phyloP scores from a whole-genome alignment of 768 basidiomycete species.

The Rhodotorula toruloides region DNA sequence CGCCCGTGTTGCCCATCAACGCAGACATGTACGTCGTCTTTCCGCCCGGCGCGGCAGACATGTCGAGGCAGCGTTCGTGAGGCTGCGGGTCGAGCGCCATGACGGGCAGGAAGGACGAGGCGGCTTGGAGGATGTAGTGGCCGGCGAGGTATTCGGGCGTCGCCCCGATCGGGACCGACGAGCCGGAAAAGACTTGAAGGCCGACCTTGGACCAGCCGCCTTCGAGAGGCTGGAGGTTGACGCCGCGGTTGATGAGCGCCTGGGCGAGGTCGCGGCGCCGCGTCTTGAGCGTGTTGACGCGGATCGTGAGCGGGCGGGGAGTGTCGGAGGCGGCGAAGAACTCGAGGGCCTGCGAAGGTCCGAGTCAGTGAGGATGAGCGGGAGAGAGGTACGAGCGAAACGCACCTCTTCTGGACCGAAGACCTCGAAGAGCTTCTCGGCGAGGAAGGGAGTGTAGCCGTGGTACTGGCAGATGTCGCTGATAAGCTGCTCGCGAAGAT shows the following conservation, averaged over 20 bases:
- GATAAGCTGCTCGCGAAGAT: constrained; percentile 81
- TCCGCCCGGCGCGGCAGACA: constrained; percentile 97
- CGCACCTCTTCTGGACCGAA: constrained; percentile 86
- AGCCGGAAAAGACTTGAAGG: constrained; percentile 86
- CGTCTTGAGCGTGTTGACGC: constrained; percentile 91
- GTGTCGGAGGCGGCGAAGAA: constrained; percentile 98
- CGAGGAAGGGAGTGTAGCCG: constrained; percentile 92
- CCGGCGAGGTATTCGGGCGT: constrained; percentile 98
- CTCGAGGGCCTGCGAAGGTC: constrained; percentile 70
- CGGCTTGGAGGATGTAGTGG: constrained; percentile 99
- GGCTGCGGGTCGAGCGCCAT: constrained; percentile 90
- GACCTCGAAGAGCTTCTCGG: constrained; percentile 87
- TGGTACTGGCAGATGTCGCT: constrained; percentile 91
- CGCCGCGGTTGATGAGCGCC: constrained; percentile 86
- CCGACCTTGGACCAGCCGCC: constrained; percentile 99
- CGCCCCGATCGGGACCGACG: constrained; percentile 82
- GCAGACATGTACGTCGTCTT: constrained; percentile 98
- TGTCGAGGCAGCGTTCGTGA: constrained; percentile 88
- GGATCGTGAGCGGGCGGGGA: constrained; percentile 91
- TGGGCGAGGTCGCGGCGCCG: constrained; percentile 91
- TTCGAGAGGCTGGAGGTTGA: constrained; percentile 86
- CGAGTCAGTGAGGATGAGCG: constrained; percentile 7
- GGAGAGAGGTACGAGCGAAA: constrained; percentile 2
- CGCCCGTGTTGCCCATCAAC: constrained; percentile 93
- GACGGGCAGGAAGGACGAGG: constrained; percentile 98